Percentiles rank a stretch among this genome's conserved stretches.
phyloP scores from a whole-genome alignment of 2,329 filamentous ascomycete species.

The Bipolaris gigantea region DNA sequence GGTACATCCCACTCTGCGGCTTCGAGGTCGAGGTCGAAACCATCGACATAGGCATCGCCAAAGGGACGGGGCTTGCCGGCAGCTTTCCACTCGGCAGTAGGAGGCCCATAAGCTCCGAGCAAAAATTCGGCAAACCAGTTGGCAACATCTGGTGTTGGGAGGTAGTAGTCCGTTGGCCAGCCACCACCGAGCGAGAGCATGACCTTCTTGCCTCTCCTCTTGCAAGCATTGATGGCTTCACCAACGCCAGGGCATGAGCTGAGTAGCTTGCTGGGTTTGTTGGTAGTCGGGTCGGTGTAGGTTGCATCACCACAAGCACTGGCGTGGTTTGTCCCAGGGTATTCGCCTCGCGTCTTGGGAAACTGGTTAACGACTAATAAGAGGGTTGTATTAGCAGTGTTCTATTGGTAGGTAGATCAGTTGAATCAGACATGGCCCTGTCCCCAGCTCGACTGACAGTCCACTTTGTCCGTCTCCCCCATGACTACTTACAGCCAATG shows the following conservation, averaged over 20 bases:
- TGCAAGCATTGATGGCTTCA: constrained; percentile 37
- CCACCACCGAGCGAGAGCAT: constrained; percentile 54
- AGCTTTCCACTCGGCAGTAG: constrained; percentile 33
- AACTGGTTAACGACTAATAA: constrained; percentile 54
- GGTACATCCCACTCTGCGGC: constrained; percentile 23
- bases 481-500: constrained; percentile 46
- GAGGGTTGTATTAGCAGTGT: background rate
- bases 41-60: constrained; percentile 51
- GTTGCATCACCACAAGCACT: constrained; percentile 50
- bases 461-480: background rate
- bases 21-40: constrained; percentile 57
- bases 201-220: constrained; percentile 42
- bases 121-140: constrained; percentile 54
- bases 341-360: constrained; percentile 52
- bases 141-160: constrained; percentile 47
- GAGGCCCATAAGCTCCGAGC: constrained; percentile 55
- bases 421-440: background rate
- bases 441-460: background rate
- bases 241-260: constrained; percentile 37
- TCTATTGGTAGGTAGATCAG: background rate
- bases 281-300: constrained; percentile 40
- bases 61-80: constrained; percentile 50
- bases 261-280: background rate
- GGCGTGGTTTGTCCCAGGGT: constrained; percentile 59
- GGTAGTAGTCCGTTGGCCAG: constrained; percentile 46